Conservation (phyloP, 352 stramenopile genomes). For the Pythium vanterpoolii region DNA sequence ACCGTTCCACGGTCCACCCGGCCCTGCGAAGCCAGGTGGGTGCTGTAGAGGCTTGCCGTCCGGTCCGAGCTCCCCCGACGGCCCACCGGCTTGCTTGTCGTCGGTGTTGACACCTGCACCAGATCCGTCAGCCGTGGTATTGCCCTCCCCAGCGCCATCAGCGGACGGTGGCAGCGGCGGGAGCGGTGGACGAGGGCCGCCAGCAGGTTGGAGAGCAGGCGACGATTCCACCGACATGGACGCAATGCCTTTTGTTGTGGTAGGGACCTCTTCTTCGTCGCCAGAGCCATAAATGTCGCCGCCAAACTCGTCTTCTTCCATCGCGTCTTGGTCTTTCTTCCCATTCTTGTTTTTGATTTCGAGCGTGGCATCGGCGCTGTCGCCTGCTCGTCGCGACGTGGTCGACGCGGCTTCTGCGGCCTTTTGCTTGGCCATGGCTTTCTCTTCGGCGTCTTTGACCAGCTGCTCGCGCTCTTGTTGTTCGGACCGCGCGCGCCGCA, state of each 20-base stretch:
- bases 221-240: constrained; percentile 29
- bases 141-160: constrained; percentile 17
- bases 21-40: constrained; percentile 14
- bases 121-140: not conserved
- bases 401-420: constrained; percentile 52
- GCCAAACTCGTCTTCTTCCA: constrained; percentile 80
- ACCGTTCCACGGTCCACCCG: constrained; percentile 25
- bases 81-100: not conserved
- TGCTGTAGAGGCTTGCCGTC: constrained; percentile 4
- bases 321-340: constrained; percentile 75
- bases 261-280: constrained; percentile 54
- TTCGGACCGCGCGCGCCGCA: constrained; percentile 69
- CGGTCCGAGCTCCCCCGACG: constrained; percentile 1
- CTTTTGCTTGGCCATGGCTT: constrained; percentile 78
- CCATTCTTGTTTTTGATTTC: constrained; percentile 80
- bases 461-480: constrained; percentile 83
- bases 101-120: constrained; percentile 1
- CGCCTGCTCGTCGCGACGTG: constrained; percentile 47
- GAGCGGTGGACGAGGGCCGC: constrained; percentile 15
- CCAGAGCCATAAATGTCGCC: constrained; percentile 78
- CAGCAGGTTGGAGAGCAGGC: constrained; percentile 2
- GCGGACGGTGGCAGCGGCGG: constrained; percentile 36
- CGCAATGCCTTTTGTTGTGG: constrained; percentile 19
- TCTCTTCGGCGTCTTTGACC: constrained; percentile 82
- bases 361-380: constrained; percentile 78